Evolutionary conservation across 768 basidiomycete genomes (phyloP), one percentile per base, ranked within the genome.

Genomic region (Tulasnella sp.): DNA sequence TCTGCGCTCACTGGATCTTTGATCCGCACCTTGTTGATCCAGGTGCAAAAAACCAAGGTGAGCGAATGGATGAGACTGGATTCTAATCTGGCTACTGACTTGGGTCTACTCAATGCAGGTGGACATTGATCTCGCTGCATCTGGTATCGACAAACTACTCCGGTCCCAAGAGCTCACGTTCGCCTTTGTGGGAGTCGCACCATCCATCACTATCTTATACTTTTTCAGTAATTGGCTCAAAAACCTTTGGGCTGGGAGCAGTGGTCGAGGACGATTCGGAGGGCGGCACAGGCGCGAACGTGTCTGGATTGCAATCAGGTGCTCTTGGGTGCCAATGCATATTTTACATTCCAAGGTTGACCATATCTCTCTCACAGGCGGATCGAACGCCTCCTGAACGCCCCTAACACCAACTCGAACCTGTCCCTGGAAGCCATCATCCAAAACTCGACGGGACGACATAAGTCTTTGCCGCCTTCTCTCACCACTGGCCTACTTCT

Each of bases 11-110:
- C 77, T 4, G 94, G 94, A 2, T 85, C 83, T 12, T 74, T 98
- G 7, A 73, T 97, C 17, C 79, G 94, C 27, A 83, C 88, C 1
- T 72, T 92, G 49, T 83, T 98, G 63, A 84, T 99, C 29, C 94
- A 97, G 67, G 79, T 97, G 0, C 94, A 98, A 65, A 98, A 97
- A 69, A 86, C 92, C 60, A 98, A 97, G 76, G 92, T 85, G n/a
- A 53, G 67, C 63, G 22, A 29, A 10, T 19, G 17, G 25, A 21
- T 44, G 24, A 15, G 15, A 51, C 19, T 31, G 12, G 11, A 31
- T 22, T 2, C 10, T 49, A 22, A 49, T 10, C 48, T 10, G 10
- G 10, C 12, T 49, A 10, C 48, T 22, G 22, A 10, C 11, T 22
- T 49, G 11, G 10, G 10, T 10, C 41, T 56, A 59, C 21, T 38